phyloP scores from a whole-genome alignment of 176 grass and related monocot species.

The Alopecurus myosuroides region DNA sequence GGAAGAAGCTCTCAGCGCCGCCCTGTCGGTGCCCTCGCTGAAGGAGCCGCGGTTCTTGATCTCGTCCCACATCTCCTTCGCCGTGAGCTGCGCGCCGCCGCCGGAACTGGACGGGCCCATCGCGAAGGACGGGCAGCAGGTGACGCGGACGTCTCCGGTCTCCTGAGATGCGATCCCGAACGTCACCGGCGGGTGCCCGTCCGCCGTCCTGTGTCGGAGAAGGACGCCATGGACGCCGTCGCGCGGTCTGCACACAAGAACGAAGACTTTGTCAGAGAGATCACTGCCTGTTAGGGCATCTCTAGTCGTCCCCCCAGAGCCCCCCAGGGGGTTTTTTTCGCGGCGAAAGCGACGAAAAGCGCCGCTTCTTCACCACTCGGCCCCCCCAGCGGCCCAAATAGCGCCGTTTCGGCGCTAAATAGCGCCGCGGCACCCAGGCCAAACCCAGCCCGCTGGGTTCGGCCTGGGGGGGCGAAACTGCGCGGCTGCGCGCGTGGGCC shows the following conservation, averaged over 20 bases:
- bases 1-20: conserved; percentile 6
- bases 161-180: conserved; percentile 58
- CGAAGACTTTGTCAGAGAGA: background rate
- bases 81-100: conserved; percentile 23
- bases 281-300: background rate
- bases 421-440: too few relatives aligned
- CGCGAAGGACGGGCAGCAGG: conserved; percentile 48
- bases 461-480: too few relatives aligned
- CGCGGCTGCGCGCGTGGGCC: too few relatives aligned
- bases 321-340: too few relatives aligned
- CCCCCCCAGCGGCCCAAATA: too few relatives aligned
- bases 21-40: conserved; percentile 7
- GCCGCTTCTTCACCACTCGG: too few relatives aligned
- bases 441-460: too few relatives aligned
- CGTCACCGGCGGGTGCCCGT: conserved; percentile 42
- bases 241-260: conserved; percentile 13
- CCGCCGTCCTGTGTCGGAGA: conserved; percentile 54
- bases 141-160: conserved; percentile 49
- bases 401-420: too few relatives aligned
- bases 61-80: conserved; percentile 52
- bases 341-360: too few relatives aligned
- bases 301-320: too few relatives aligned
- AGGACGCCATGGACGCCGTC: conserved; percentile 63
- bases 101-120: conserved; percentile 40
- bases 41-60: conserved; percentile 61